Evolutionary conservation across 148 eudicot genomes (phyloP).

Genomic region (Camellia granthamiana): DNA sequence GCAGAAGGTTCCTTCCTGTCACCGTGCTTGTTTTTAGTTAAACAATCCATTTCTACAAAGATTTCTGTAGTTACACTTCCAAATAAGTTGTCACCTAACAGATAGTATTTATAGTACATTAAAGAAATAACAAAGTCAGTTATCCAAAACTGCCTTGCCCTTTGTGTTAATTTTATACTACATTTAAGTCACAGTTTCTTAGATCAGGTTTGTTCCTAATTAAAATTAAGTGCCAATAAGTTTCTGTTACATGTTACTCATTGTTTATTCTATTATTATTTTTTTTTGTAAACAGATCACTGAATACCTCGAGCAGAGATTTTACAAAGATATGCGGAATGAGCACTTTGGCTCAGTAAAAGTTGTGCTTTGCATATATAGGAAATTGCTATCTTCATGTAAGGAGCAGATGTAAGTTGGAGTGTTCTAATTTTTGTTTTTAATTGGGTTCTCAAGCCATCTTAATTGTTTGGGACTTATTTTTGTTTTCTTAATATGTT

Average conservation of each 20-base stretch:
- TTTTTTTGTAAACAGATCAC: constrained; percentile 51
- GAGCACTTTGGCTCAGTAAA: constrained; percentile 68
- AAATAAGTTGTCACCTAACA: not conserved
- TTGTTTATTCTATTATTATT: not conserved
- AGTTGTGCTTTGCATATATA: constrained; percentile 64
- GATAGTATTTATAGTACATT: not conserved
- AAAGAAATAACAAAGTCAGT: not conserved
- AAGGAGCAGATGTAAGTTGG: constrained; percentile 92
- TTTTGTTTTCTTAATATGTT: not conserved
- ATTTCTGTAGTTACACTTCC: not conserved
- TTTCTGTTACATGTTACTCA: not conserved
- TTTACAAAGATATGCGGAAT: constrained; percentile 84
- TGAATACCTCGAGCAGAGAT: constrained; percentile 69
- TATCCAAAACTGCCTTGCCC: not conserved
- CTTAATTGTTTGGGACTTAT: not conserved
- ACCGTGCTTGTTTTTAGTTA: not conserved
- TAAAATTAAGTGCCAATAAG: constrained; percentile 1
- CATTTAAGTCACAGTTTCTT: not conserved
- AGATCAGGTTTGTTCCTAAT: not conserved
- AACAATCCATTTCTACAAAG: not conserved
- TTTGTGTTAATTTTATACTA: not conserved
- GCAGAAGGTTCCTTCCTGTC: not conserved
- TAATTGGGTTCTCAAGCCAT: constrained; percentile 12
- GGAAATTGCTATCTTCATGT: constrained; percentile 75
- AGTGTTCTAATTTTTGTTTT: not conserved